A percentile compares a stretch with the other conserved stretches of the same genome.
phyloP scores from a whole-genome alignment of 2,329 filamentous ascomycete species.

The Ophiostoma quercus region DNA sequence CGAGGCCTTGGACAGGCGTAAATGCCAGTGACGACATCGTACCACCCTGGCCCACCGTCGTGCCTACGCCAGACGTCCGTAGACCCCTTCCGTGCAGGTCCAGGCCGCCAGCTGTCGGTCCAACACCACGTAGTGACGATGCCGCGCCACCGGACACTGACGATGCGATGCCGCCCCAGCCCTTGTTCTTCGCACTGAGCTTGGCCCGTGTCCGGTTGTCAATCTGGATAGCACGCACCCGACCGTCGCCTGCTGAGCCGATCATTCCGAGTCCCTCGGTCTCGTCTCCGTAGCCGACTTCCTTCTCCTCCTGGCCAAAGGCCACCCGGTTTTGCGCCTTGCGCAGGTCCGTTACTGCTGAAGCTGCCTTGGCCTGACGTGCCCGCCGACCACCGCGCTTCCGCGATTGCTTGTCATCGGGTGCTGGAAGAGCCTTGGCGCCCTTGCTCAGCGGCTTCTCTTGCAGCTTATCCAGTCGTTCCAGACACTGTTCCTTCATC shows the following conservation, averaged over 20 bases:
- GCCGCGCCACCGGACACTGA: slow-evolving; percentile 59
- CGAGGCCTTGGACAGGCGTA: slow-evolving; percentile 87
- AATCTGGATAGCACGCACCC: slow-evolving; percentile 80
- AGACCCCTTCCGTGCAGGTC: slow-evolving; percentile 74
- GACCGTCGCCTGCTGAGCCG: slow-evolving; percentile 79
- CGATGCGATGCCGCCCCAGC: slow-evolving; percentile 64
- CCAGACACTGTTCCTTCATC: slow-evolving; percentile 74
- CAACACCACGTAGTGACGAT: slow-evolving; percentile 78
- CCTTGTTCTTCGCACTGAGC: slow-evolving; percentile 89
- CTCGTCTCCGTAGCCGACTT: slow-evolving; percentile 84
- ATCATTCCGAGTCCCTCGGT: slow-evolving; percentile 95
- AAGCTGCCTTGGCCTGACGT: slow-evolving; percentile 91
- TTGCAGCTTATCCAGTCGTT: slow-evolving; percentile 85
- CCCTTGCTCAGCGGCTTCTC: slow-evolving; percentile 89
- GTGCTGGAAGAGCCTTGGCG: slow-evolving; percentile 76
- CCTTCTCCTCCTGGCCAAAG: slow-evolving; percentile 91
- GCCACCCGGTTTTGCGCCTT: slow-evolving; percentile 95
- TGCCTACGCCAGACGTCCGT: slow-evolving; percentile 74
- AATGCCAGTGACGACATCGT: slow-evolving; percentile 87
- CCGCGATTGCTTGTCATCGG: slow-evolving; percentile 88
- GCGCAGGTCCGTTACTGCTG: slow-evolving; percentile 91
- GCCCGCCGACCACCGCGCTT: slow-evolving; percentile 89
- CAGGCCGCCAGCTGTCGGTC: slow-evolving; percentile 57
- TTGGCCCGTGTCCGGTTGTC: slow-evolving; percentile 91
- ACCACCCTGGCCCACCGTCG: slow-evolving; percentile 60